Base-by-base conservation (phyloP, 805 yeast species). In the Zygosaccharomyces pseudorouxii region DNA sequence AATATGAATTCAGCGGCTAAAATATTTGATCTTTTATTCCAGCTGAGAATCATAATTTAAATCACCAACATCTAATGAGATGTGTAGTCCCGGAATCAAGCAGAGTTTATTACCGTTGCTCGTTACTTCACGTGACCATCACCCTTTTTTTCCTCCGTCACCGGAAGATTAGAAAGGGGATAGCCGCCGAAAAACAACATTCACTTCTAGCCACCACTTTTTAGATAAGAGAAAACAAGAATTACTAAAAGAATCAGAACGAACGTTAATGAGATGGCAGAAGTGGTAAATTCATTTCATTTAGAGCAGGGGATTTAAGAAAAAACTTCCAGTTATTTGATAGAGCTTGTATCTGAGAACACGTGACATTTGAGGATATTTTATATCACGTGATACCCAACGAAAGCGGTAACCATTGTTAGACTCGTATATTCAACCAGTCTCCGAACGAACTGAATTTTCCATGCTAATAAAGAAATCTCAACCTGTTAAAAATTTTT, bases 141-240 rank as follows among this genome's bases (percentile, higher is more conserved):
- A 16, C 18, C 18, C 14, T 38, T 38, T 19, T 19, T 22, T 38
- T n/a, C 25, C 41, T 7, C 29, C n/a, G 18, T 3, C 14, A 10
- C 5, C 3, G 9, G 10, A 25, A 20, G 11, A 10, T 9, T 25
- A 10, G 28, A 25, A 20, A 22, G 28, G 29, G 11, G 29, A 11
- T 38, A 38, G 41, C 41, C 41, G 41, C 41, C 19, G 41, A 38
- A 38, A 33, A 38, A 23, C 30, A 38, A 38, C 41, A 19, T n/a
- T 38, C 11, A 20, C 41, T 22, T 22, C 19, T 38, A 23, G 18
- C 9, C 8, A 23, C 29, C 41, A 38, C 30, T 38, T 27, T 23
- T n/a, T 14, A n/a, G 20, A 37, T 30, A 23, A 22, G 19, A 22
- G 20, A 33, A 9, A 33, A 16, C 37, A 33, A 33, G 18, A 33